These are phyloP conservation scores for Leishmania lainsoni DNA, from an alignment of 208 protist genomes.

Conservation along the genomic window DNA sequence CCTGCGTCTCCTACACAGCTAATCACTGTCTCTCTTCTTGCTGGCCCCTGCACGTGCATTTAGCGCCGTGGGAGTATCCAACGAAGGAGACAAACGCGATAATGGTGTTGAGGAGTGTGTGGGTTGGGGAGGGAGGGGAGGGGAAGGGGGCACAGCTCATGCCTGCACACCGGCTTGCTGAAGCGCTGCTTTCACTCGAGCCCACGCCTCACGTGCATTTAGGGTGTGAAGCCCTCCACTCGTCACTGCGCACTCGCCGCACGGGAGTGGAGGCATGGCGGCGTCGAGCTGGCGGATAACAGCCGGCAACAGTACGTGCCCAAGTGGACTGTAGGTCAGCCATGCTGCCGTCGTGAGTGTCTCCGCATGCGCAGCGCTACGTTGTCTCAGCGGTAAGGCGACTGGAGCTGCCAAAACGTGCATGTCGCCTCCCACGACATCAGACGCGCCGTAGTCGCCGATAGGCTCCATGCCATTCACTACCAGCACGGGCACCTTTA, in stretches of 20 bases:
- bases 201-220: neutral
- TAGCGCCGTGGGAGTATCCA: neutral
- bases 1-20: neutral
- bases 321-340: constrained; percentile 21
- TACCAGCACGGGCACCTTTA: neutral
- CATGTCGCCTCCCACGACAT: neutral
- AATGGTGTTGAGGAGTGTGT: neutral
- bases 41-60: neutral
- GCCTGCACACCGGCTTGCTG: constrained; percentile 11
- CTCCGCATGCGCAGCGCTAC: neutral
- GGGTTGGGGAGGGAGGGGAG: neutral
- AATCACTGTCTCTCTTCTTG: neutral
- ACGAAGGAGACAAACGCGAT: neutral
- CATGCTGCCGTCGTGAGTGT: constrained; percentile 9
- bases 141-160: neutral
- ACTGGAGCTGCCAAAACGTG: neutral
- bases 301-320: constrained; percentile 19
- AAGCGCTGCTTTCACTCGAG: neutral
- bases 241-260: constrained; percentile 1
- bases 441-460: neutral
- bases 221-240: neutral
- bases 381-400: neutral
- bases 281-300: constrained; percentile 2
- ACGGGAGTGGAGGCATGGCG: neutral
- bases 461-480: neutral